Conservation (phyloP, 2,329 filamentous ascomycete genomes). For the Phialophora chinensis region DNA sequence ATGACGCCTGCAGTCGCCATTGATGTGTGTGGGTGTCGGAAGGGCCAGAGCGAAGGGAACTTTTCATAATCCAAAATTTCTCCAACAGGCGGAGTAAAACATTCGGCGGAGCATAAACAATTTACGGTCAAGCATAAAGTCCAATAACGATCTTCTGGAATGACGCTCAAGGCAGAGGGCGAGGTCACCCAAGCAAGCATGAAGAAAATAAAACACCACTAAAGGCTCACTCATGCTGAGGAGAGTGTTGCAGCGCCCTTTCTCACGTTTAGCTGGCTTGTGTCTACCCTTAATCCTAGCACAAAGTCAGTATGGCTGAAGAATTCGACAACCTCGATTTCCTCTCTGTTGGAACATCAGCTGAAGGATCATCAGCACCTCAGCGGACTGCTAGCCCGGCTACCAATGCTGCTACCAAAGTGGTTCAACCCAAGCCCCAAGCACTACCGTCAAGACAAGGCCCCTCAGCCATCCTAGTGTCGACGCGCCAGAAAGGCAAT, state of each 20-base stretch:
- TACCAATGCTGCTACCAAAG: constrained; percentile 45
- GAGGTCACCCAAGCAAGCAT: no score
- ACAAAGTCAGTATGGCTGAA: constrained; percentile 49
- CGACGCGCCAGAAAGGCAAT: constrained; percentile 91
- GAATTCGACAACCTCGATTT: constrained; percentile 57
- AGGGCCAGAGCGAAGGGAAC: constrained; percentile 4
- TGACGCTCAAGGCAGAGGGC: no score
- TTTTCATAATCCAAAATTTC: constrained; percentile 2
- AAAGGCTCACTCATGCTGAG: no score
- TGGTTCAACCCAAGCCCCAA: constrained; percentile 89
- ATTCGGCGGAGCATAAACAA: neutral
- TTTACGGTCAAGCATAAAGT: neutral
- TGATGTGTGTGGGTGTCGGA: neutral
- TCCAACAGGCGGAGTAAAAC: neutral
- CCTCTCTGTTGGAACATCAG: constrained; percentile 43
- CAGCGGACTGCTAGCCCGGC: constrained; percentile 43
- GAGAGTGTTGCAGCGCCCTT: no score
- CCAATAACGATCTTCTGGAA: neutral
- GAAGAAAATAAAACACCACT: no score
- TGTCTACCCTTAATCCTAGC: neutral
- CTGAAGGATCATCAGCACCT: constrained; percentile 52
- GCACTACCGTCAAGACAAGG: constrained; percentile 70
- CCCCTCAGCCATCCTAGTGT: constrained; percentile 84
- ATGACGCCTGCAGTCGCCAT: constrained; percentile 34
- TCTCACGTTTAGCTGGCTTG: neutral